Base-by-base conservation (phyloP, 805 yeast species). In the Tanozyma kutaoensis region DNA sequence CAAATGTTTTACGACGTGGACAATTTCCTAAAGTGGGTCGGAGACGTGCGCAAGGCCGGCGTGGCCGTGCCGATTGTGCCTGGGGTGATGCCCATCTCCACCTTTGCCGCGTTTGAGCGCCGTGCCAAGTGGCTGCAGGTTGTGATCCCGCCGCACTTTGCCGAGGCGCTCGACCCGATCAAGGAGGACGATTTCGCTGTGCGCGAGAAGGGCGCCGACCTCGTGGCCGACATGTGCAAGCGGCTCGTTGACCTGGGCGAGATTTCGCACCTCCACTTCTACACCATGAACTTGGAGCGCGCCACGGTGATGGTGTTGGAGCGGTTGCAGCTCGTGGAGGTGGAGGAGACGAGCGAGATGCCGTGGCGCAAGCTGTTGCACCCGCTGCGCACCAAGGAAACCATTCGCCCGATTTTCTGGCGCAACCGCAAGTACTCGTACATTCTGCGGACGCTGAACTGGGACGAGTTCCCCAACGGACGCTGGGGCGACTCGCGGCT, bases 381-480 rank as follows among this genome's bases (percentile, higher is more conserved):
- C 37, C 86, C 91, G 26, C 69, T 67, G 36, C 69, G 96, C 52
- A 66, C 68, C 31, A 71, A 75, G 34, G 95, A 86, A 51, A 58
- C 76, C 18, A 86, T 88, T 27, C 72, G 95, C 46, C 97, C 97
- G 12, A 88, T 88, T 35, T 88, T 88, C 53, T 88, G 97, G 97
- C 79, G 82, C 48, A 79, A 84, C 51, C 72, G 96, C 59, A 86
- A 86, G 43, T 79, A 78, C 51, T 75, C 93, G 11, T 88, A 88
- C 49, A 73, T 84, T 34, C 69, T 84, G 25, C 69, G 97, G 51
- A 88, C 96, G 7, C 72, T 91, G 15, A 76, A 78, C 31, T 91
- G 98, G 85, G 98, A 91, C 55, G 98, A 91, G 52, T 91, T 88
- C 46, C 98, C 98, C 27, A 91, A 88, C 52, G 98, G 98, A 34